Percentiles rank a stretch among this genome's conserved stretches.
Conservation (phyloP, 73 alveolate genomes). For the Effrenium voratum region DNA sequence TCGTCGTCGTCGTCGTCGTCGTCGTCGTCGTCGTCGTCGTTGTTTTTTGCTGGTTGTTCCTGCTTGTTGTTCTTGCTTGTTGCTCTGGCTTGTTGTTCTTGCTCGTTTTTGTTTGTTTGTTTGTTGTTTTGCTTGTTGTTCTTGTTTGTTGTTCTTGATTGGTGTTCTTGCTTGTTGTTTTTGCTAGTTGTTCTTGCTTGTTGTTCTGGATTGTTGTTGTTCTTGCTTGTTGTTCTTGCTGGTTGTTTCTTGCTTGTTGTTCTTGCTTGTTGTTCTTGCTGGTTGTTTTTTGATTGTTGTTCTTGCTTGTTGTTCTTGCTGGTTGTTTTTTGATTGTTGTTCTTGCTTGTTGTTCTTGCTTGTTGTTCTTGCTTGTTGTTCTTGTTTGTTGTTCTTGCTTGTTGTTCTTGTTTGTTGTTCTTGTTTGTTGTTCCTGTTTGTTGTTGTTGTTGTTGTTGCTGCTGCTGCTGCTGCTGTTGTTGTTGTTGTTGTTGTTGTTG, state of each 20-base stretch:
- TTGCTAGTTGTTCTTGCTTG: background rate
- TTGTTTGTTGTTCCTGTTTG: background rate
- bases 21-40: slow-evolving; percentile 15
- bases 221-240: background rate
- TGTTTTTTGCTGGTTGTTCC: background rate
- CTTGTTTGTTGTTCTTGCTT: background rate
- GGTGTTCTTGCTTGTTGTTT: background rate
- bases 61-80: background rate
- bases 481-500: background rate
- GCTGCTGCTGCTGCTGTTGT: background rate
- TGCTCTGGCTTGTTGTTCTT: background rate
- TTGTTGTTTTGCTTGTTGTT: background rate
- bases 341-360: background rate
- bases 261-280: background rate
- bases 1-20: slow-evolving; percentile 9
- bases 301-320: background rate
- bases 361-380: background rate
- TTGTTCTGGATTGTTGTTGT: background rate
- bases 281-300: background rate
- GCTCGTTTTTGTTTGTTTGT: background rate
- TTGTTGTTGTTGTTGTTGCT: background rate
- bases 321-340: background rate
- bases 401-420: background rate
- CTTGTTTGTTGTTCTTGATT: background rate
- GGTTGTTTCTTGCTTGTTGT: background rate